Percentiles rank a stretch among this genome's conserved stretches.
Evolutionary conservation across 1,284 basidiomycete species (phyloP).

Genomic region (Fomitopsis pinicola): DNA sequence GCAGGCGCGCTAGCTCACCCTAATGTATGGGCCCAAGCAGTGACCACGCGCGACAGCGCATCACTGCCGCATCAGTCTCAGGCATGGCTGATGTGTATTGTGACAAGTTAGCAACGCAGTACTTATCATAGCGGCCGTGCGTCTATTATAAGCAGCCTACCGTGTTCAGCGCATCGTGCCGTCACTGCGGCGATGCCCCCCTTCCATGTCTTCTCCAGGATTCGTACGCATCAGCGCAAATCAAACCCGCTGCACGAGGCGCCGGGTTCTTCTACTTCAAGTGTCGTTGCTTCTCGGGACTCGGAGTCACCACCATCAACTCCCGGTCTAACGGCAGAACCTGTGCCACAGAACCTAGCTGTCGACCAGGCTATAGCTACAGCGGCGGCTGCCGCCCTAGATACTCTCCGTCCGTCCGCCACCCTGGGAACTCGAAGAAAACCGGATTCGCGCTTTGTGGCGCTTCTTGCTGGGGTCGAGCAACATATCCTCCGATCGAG

Average conservation of each 20-base stretch:
- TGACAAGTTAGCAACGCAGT: too few relatives aligned
- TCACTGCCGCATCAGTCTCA: too few relatives aligned
- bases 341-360: too few relatives aligned
- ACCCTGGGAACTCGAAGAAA: conserved; percentile 10
- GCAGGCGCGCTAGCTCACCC: too few relatives aligned
- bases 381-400: neutral
- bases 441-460: conserved; percentile 20
- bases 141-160: too few relatives aligned
- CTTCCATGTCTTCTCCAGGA: neutral
- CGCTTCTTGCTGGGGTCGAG: conserved; percentile 15
- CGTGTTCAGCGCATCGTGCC: neutral
- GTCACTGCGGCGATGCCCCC: neutral
- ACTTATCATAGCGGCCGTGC: too few relatives aligned
- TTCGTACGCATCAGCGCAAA: neutral
- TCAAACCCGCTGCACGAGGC: neutral
- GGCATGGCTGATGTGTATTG: too few relatives aligned
- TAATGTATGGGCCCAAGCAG: too few relatives aligned
- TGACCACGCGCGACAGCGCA: too few relatives aligned
- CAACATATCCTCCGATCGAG: conserved; percentile 11
- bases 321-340: neutral
- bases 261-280: neutral
- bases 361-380: too few relatives aligned
- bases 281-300: neutral
- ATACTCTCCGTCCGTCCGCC: conserved; percentile 15
- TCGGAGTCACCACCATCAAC: neutral